These are phyloP conservation scores for Neurospora sp. DNA, from an alignment of 495 filamentous ascomycete genomes.

Conservation along the genomic window DNA sequence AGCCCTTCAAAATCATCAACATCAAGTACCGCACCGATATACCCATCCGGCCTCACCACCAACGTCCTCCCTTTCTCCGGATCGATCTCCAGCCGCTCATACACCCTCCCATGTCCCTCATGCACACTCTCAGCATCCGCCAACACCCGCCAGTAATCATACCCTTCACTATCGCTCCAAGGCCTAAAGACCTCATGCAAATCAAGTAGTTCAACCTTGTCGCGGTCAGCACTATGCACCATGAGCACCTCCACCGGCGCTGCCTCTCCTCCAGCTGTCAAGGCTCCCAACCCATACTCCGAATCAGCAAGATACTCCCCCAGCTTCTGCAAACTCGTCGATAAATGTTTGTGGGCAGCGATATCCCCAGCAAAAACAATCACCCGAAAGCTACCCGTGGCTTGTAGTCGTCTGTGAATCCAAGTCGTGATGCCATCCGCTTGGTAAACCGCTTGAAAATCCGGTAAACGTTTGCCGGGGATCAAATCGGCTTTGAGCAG, in stretches of 20 bases:
- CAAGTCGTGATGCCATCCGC: conserved; percentile 1
- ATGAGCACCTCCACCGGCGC: conserved; percentile 41
- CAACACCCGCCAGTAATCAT: conserved; percentile 54
- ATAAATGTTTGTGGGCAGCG: background rate
- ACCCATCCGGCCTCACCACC: conserved; percentile 47
- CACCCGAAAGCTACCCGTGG: conserved; percentile 10
- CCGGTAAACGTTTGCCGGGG: conserved; percentile 9
- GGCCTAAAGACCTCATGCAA: conserved; percentile 45
- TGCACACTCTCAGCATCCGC: conserved; percentile 50
- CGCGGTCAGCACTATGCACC: conserved; percentile 42
- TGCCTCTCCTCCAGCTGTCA: background rate
- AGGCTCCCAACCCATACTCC: background rate
- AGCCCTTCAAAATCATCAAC: conserved; percentile 25
- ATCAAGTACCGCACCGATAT: conserved; percentile 47
- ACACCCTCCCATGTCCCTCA: conserved; percentile 51
- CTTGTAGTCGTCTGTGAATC: conserved; percentile 3
- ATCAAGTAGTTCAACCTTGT: conserved; percentile 40
- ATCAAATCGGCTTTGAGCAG: conserved; percentile 28
- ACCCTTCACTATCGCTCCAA: conserved; percentile 46
- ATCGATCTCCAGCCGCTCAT: conserved; percentile 51
- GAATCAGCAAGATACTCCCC: conserved; percentile 1
- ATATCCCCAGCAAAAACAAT: conserved; percentile 12
- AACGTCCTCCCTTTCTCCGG: conserved; percentile 46
- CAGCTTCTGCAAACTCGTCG: background rate
- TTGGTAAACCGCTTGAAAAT: conserved; percentile 12